Conservation (phyloP, 495 filamentous ascomycete genomes). For the Bacidia rubella region DNA sequence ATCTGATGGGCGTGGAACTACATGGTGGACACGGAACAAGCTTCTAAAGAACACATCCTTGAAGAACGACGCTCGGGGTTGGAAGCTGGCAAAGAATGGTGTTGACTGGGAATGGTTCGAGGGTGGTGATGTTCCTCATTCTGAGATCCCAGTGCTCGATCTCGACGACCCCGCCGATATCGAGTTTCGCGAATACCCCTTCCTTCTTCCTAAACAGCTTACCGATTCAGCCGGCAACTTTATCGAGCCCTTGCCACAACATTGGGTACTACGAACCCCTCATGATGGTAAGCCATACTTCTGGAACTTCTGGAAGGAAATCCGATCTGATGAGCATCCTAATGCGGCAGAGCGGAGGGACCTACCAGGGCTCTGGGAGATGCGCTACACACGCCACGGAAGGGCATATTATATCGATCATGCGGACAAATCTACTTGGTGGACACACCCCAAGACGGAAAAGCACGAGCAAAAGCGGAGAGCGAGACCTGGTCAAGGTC, state of each 20-base stretch:
- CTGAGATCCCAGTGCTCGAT: conserved; percentile 10
- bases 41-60: conserved; percentile 11
- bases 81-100: conserved; percentile 5
- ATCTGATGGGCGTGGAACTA: conserved; percentile 7
- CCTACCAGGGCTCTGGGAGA: conserved; percentile 9
- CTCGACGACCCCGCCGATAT: conserved; percentile 9
- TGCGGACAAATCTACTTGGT: conserved; percentile 8
- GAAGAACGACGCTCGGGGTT: conserved; percentile 10
- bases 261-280: conserved; percentile 4
- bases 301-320: conserved; percentile 9
- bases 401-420: conserved; percentile 11
- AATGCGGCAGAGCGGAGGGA: conserved; percentile 6
- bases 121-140: conserved; percentile 8
- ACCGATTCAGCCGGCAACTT: conserved; percentile 2
- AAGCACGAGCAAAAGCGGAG: conserved; percentile 34
- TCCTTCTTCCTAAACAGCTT: conserved; percentile 2
- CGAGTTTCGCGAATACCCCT: conserved; percentile 10
- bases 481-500: conserved; percentile 24
- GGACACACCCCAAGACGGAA: conserved; percentile 7
- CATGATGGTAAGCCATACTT: background rate
- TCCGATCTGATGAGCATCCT: conserved; percentile 5
- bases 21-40: conserved; percentile 10
- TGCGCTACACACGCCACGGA: conserved; percentile 11
- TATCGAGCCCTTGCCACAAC: conserved; percentile 6
- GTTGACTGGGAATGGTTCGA: conserved; percentile 9